Base-by-base conservation (phyloP, 768 basidiomycete species). In the Arthromyces matolae region DNA sequence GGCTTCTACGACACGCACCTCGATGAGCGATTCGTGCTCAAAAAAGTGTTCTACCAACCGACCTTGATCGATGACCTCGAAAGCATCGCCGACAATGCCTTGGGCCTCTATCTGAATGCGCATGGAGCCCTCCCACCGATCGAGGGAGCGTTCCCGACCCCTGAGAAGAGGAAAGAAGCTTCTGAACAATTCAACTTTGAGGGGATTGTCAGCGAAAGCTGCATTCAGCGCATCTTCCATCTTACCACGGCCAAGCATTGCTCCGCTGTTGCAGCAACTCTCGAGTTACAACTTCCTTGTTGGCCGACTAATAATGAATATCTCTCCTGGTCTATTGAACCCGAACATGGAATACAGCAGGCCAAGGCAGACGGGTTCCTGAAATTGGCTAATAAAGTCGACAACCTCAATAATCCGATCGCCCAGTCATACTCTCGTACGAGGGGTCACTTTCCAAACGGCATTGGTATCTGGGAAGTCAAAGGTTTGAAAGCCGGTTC, bases 1-100 rank as follows among this genome's bases (percentile, higher is more conserved):
- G 43, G 43, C 2, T 38, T 19, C 5, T 53, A 42, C 22, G 52
- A 54, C 20, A 37, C 16, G 12, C 49, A 54, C 36, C 52, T 54
- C 7, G 43, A 41, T 13, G 18, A 49, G 13, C 40, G 35, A 22
- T 44, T 54, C 16, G 20, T 45, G n/a, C 29, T 53, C 2, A 9
- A 5, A 8, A 39, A 35, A 10, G 29, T 54, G 4, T 41, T 44
- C 18, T 50, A 50, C 23, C 29, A 36, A 29, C 48, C 49, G 6
- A 31, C 36, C 8, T 34, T 54, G 12, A 27, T 19, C 0, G n/a
- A 28, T 6, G 52, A 44, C 2, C 25, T 53, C 13, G 25, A 46
- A 19, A 7, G 4, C 1, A 42, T 50, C 13, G 39, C 45, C 7
- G 45, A 47, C 2, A 24, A 45, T 16, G 39, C 52, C 38, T 23